Conservation (phyloP, 305 asterid genomes). For the Fraxinus sp. region DNA sequence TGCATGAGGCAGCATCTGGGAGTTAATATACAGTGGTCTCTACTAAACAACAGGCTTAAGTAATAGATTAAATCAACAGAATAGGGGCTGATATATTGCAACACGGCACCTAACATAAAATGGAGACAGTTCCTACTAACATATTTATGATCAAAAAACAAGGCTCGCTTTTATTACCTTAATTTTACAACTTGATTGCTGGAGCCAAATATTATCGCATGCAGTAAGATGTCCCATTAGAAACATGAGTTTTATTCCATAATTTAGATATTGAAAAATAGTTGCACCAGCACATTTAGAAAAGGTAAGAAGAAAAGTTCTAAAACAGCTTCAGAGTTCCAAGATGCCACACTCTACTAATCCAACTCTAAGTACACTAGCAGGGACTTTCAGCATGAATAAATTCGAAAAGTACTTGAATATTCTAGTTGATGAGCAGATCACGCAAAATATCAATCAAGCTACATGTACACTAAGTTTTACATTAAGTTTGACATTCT, state of each 20-base stretch:
- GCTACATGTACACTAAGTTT: not conserved
- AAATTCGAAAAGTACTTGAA: not conserved
- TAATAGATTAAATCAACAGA: not conserved
- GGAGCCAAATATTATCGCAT: not conserved
- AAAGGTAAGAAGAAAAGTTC: not conserved
- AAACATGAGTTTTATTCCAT: not conserved
- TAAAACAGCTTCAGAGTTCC: conserved; percentile 7
- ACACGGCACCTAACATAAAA: not conserved
- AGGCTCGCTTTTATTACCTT: not conserved
- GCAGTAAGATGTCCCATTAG: not conserved
- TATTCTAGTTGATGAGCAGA: not conserved
- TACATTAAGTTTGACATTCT: not conserved
- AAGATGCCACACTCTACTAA: not conserved
- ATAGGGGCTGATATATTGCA: not conserved
- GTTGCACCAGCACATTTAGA: not conserved
- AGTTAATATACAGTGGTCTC: not conserved
- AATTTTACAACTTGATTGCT: not conserved
- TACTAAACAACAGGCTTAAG: not conserved
- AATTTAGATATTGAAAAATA: not conserved
- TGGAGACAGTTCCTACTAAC: not conserved
- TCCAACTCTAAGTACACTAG: conserved; percentile 8
- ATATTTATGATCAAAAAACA: not conserved
- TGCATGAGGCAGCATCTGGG: not conserved
- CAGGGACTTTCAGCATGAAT: not conserved
- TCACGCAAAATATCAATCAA: not conserved